A percentile compares a stretch with the other conserved stretches of the same genome.
phyloP scores from a whole-genome alignment of 2,329 filamentous ascomycete genomes.

The Monosporascus sp. region DNA sequence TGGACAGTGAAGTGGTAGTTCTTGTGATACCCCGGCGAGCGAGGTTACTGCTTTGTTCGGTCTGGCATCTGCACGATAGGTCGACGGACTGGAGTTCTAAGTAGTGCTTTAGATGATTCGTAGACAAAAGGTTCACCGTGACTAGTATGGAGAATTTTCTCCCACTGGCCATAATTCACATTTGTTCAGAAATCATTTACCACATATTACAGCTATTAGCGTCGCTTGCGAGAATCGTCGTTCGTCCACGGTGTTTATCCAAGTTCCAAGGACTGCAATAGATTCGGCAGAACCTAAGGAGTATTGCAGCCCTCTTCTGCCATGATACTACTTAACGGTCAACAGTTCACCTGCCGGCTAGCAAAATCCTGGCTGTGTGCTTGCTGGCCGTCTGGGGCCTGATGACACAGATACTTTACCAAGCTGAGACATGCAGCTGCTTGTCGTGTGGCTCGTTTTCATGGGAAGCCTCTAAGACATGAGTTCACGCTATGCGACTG shows the following conservation, averaged over 20 bases:
- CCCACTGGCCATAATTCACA: constrained; percentile 4
- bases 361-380: no score
- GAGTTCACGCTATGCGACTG: no score
- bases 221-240: no score
- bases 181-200: background rate
- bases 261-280: no score
- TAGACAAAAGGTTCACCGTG: constrained; percentile 6
- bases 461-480: background rate
- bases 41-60: background rate
- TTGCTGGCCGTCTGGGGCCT: background rate
- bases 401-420: constrained; percentile 14
- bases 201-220: background rate
- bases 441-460: background rate
- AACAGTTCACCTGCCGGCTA: no score
- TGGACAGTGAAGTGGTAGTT: constrained; percentile 22
- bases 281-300: no score
- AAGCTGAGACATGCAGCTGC: constrained; percentile 15
- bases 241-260: no score
- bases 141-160: background rate
- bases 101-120: constrained; percentile 5
- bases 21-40: constrained; percentile 17
- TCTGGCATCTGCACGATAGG: constrained; percentile 2
- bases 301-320: no score
- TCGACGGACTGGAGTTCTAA: constrained; percentile 1
- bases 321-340: no score